Evolutionary conservation across 75 land plant species (phyloP), one percentile per base, ranked within the genome.

Genomic region (Picea glauca): DNA sequence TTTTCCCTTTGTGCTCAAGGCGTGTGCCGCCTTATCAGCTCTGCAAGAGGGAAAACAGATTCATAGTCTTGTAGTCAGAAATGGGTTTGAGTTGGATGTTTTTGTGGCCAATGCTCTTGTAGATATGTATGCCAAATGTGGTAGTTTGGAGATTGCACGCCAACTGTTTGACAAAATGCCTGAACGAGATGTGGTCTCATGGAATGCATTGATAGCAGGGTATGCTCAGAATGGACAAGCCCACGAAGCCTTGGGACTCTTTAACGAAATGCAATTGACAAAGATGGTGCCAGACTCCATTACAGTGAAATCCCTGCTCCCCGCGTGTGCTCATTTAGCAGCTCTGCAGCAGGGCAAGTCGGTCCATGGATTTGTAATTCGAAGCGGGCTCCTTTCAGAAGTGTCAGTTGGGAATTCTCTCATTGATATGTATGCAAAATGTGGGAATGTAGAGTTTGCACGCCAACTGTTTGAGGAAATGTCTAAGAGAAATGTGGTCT

Each of bases 161-260:
- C 75, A 62, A 23, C 58, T 90, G 21, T 95, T 95, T 65, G 21
- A 77, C 31, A n/a, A 78, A 60, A 78, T 91, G 81, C 64, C 78
- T 11, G 74, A 14, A 26, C 82, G 72, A 73, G 83, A 88, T 78
- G 17, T 84, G 70, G 80, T 93, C 5, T 74, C 89, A 38, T 95
- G 98, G 98, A 91, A 88, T 80, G 88, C 91, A 3, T 87, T 95
- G 89, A 81, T 91, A 40, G 83, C 79, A 14, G 92, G 85, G 13
- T 88, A 83, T 77, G 80, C 86, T 9, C 80, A 84, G 31, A 80
- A 83, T 76, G 88, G 88, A 50, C 75, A 18, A 76, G 80, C 85
- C 32, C 77, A 78, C 57, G 87, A 93, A 60, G 91, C 91, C 13
- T 72, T 93, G 18, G 35, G 77, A 58, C 60, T 86, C 17, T 93